These are phyloP conservation scores for Russula griseocarnosa DNA, from an alignment of 768 basidiomycete genomes.

Conservation along the genomic window DNA sequence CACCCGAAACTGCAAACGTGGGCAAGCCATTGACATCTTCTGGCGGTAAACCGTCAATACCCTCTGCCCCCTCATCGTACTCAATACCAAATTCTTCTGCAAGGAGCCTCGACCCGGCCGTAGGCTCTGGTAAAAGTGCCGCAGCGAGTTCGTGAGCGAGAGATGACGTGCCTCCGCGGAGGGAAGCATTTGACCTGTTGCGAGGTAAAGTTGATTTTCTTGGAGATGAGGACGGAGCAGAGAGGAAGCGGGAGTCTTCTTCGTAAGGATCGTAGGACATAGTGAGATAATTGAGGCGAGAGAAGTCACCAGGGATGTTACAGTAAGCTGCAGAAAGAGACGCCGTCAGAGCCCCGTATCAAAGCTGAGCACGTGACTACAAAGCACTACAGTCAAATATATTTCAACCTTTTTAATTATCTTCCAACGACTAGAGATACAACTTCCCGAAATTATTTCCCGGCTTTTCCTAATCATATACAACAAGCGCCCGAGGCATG, in stretches of 20 bases:
- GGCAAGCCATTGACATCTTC: constrained; percentile 31
- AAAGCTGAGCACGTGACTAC: neutral
- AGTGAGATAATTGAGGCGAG: constrained; percentile 1
- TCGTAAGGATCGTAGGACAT: constrained; percentile 25
- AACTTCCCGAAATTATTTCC: neutral
- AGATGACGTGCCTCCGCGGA: constrained; percentile 48
- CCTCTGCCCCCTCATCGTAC: constrained; percentile 83
- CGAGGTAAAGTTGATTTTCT: constrained; percentile 34
- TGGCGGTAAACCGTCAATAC: constrained; percentile 50
- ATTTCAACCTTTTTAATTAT: neutral
- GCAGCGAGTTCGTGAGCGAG: constrained; percentile 85
- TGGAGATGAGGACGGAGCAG: constrained; percentile 29
- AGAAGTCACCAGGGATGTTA: constrained; percentile 1
- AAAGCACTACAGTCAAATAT: neutral
- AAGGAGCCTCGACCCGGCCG: constrained; percentile 66
- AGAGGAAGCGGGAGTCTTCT: constrained; percentile 34
- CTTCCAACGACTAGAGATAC: constrained; percentile 6
- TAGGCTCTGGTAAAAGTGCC: constrained; percentile 85
- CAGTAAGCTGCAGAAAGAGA: neutral
- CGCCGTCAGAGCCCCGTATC: neutral
- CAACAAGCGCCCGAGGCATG: too few species aligned
- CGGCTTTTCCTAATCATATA: neutral
- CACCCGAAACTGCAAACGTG: constrained; percentile 35
- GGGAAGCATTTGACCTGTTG: constrained; percentile 48
- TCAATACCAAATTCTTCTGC: constrained; percentile 89